Conservation (phyloP, 2,329 filamentous ascomycete species). For the Fusarium cyanostomum region DNA sequence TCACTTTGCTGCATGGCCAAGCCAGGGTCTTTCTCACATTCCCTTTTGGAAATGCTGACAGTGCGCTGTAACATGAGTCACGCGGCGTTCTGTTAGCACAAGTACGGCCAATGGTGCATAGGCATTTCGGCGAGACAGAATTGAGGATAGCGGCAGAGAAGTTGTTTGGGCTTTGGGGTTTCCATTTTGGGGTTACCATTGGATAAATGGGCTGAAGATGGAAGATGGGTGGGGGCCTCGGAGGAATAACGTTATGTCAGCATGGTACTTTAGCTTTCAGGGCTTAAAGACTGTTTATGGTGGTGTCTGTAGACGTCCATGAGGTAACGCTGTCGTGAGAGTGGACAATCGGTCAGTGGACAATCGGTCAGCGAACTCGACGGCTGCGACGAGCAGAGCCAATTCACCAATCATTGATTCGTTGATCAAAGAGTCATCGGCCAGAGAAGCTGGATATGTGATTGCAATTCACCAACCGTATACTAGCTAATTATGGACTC, state of each 20-base stretch:
- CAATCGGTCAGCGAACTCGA: too few relatives aligned
- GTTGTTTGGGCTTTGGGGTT: neutral
- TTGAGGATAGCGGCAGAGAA: slow-evolving; percentile 25
- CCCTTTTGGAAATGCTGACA: neutral
- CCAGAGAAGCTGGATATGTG: too few relatives aligned
- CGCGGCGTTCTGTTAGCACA: slow-evolving; percentile 13
- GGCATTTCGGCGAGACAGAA: slow-evolving; percentile 34
- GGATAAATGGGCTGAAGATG: neutral
- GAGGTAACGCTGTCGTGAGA: too few relatives aligned
- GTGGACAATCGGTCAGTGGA: too few relatives aligned
- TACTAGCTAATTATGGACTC: too few relatives aligned
- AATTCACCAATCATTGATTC: neutral
- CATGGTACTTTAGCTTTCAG: too few relatives aligned
- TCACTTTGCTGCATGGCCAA: neutral
- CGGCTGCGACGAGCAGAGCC: too few relatives aligned
- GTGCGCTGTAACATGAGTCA: slow-evolving; percentile 29
- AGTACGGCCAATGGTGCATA: neutral
- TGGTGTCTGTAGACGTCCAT: too few relatives aligned
- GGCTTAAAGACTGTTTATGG: too few relatives aligned
- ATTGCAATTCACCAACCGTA: too few relatives aligned
- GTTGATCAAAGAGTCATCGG: neutral
- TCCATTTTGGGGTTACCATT: neutral
- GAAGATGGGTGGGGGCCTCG: neutral
- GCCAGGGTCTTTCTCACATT: neutral
- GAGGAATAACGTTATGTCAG: neutral